Evolutionary conservation across 2,329 filamentous ascomycete genomes (phyloP).

Genomic region (Rhinocladiella mackenziei): DNA sequence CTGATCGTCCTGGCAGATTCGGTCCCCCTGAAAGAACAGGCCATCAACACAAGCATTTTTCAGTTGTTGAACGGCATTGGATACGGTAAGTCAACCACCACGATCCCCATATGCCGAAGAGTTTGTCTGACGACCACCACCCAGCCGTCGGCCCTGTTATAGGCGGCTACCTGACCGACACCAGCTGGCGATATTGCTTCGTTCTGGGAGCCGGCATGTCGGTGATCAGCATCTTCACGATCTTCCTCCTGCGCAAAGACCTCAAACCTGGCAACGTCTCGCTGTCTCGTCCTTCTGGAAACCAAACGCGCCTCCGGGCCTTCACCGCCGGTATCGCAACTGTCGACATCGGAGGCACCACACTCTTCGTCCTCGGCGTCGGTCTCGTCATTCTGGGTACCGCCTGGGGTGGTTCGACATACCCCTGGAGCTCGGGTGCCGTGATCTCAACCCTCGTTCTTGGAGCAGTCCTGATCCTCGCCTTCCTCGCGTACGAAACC

Average conservation of each 20-base stretch:
- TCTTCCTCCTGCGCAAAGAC: conserved; percentile 54
- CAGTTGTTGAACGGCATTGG: conserved; percentile 57
- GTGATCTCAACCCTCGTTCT: conserved; percentile 39
- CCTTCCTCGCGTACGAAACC: conserved; percentile 41
- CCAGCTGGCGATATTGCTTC: conserved; percentile 65
- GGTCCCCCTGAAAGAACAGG: conserved; percentile 54
- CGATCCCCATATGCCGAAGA: neutral
- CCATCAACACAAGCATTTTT: conserved; percentile 60
- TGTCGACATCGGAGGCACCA: conserved; percentile 47
- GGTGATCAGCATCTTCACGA: conserved; percentile 37
- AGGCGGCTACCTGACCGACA: conserved; percentile 52
- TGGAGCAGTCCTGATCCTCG: conserved; percentile 36
- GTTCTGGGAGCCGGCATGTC: conserved; percentile 21
- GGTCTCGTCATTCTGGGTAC: conserved; percentile 45
- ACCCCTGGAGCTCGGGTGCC: conserved; percentile 43
- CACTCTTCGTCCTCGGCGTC: conserved; percentile 42
- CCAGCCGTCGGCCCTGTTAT: conserved; percentile 54
- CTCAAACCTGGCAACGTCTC: conserved; percentile 48
- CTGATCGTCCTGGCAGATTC: conserved; percentile 48
- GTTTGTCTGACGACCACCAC: conserved; percentile 2
- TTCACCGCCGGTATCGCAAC: conserved; percentile 51
- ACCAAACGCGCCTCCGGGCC: conserved; percentile 27
- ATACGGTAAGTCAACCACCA: conserved; percentile 41
- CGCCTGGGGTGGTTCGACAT: conserved; percentile 41
- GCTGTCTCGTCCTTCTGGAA: conserved; percentile 8